A percentile compares a stretch with the other conserved stretches of the same genome.
phyloP scores from a whole-genome alignment of 192 early-diverging fungal genomes.

The Cladochytrium replicatum region DNA sequence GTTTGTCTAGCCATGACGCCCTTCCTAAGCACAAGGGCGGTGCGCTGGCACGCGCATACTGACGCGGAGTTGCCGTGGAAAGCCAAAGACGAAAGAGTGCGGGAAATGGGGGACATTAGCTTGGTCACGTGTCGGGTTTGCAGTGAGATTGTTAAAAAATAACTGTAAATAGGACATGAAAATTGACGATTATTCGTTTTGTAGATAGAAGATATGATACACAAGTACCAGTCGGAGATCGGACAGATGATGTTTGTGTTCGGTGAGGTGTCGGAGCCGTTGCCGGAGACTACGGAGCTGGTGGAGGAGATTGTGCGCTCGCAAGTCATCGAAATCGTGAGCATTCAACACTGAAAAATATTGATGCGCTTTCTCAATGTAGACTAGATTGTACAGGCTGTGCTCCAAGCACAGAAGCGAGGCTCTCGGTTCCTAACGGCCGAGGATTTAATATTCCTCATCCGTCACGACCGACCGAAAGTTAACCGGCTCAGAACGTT shows the following conservation, averaged over 20 bases:
- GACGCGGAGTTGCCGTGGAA: no score
- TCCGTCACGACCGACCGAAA: conserved; percentile 89
- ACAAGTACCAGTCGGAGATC: conserved; percentile 77
- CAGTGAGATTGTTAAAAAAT: no score
- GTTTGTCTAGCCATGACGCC: no score
- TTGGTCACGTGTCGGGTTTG: no score
- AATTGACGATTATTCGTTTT: no score
- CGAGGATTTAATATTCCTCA: conserved; percentile 94
- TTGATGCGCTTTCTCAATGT: background rate
- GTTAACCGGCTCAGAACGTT: conserved; percentile 84
- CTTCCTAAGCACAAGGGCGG: no score
- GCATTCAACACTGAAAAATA: conserved; percentile 4
- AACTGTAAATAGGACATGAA: no score
- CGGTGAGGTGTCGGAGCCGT: conserved; percentile 86
- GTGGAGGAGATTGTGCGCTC: conserved; percentile 94
- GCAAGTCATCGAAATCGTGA: conserved; percentile 89
- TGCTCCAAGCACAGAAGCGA: conserved; percentile 71
- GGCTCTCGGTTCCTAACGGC: conserved; percentile 67
- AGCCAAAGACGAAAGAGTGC: no score
- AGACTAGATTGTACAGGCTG: conserved; percentile 67
- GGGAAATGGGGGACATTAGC: no score
- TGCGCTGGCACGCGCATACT: no score
- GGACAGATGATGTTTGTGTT: conserved; percentile 99
- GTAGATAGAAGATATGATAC: no score
- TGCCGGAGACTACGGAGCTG: conserved; percentile 74